A percentile compares a stretch with the other conserved stretches of the same genome.
These are phyloP conservation scores for Rickenella mellea DNA, from an alignment of 768 basidiomycete genomes.

Conservation along the genomic window DNA sequence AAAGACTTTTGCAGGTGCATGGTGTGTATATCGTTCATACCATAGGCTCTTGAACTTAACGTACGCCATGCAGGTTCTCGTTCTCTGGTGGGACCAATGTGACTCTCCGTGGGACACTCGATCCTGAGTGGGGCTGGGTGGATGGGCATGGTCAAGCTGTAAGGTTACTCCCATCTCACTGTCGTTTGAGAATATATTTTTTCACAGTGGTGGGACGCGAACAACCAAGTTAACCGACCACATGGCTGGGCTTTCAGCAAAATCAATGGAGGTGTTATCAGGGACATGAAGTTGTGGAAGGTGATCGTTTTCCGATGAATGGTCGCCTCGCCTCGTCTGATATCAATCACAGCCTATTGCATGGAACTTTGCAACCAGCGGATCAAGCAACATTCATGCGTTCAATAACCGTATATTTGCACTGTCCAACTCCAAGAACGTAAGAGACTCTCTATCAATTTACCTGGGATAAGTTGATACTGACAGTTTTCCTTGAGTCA, in stretches of 20 bases:
- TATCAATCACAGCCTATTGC: constrained; percentile 34
- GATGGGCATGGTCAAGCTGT: constrained; percentile 45
- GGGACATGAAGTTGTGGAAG: constrained; percentile 41
- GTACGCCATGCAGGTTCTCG: constrained; percentile 31
- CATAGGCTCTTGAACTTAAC: not conserved
- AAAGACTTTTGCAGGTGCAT: constrained; percentile 3
- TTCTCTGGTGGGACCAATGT: constrained; percentile 49
- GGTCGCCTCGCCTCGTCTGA: constrained; percentile 1
- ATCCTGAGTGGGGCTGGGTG: constrained; percentile 58
- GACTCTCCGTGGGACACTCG: constrained; percentile 42
- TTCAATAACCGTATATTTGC: constrained; percentile 49
- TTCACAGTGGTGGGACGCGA: constrained; percentile 49
- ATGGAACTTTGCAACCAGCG: constrained; percentile 49
- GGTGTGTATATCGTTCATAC: not conserved
- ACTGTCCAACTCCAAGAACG: constrained; percentile 23
- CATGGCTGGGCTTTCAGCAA: constrained; percentile 45
- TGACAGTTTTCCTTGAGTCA: constrained; percentile 5
- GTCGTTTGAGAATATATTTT: not conserved
- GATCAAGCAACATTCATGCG: constrained; percentile 37
- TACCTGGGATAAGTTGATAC: not conserved
- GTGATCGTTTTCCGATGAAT: constrained; percentile 12
- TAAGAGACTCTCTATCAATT: constrained; percentile 3
- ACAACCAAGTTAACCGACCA: constrained; percentile 43
- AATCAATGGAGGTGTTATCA: constrained; percentile 43
- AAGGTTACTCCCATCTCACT: not conserved